Evolutionary conservation across 1,284 basidiomycete species (phyloP).

Genomic region (Singerocomus rubriflavus): DNA sequence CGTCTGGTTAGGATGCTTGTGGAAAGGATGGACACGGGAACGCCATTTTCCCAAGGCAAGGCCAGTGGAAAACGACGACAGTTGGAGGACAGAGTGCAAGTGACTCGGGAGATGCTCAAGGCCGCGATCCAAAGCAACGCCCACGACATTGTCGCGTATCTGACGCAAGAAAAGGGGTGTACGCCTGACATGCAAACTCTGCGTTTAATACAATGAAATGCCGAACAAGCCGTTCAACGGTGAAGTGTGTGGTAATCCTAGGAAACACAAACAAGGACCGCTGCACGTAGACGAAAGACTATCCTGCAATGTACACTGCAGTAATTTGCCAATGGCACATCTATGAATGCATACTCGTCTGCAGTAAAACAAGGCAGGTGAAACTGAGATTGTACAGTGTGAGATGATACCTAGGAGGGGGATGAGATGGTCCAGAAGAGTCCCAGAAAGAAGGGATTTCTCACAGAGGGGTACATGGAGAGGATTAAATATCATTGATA

Average conservation of each 20-base stretch:
- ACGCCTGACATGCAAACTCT: slow-evolving; percentile 70
- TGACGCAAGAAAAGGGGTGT: slow-evolving; percentile 73
- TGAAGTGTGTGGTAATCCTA: slow-evolving; percentile 1
- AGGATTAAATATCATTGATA: slow-evolving; percentile 70
- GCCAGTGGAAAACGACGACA: slow-evolving; percentile 47
- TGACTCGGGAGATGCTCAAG: slow-evolving; percentile 59
- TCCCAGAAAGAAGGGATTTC: background rate
- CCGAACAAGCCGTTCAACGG: slow-evolving; percentile 1
- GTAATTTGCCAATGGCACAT: slow-evolving; percentile 21
- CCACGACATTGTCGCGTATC: slow-evolving; percentile 68
- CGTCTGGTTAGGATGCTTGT: slow-evolving; percentile 69
- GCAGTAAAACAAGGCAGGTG: slow-evolving; percentile 11
- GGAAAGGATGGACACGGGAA: slow-evolving; percentile 45
- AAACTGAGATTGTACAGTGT: slow-evolving; percentile 6
- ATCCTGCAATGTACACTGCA: slow-evolving; percentile 17
- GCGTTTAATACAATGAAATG: slow-evolving; percentile 39
- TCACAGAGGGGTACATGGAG: slow-evolving; percentile 17
- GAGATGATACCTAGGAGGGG: slow-evolving; percentile 10
- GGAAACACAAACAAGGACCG: slow-evolving; percentile 1
- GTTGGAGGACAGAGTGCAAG: slow-evolving; percentile 56
- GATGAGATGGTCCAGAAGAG: slow-evolving; percentile 1
- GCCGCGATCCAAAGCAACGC: slow-evolving; percentile 61
- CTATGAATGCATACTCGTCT: slow-evolving; percentile 24
- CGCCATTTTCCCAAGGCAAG: slow-evolving; percentile 6
- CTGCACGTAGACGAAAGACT: slow-evolving; percentile 7